phyloP scores from a whole-genome alignment of 1,284 basidiomycete species.

The Neolentinus lepideus region DNA sequence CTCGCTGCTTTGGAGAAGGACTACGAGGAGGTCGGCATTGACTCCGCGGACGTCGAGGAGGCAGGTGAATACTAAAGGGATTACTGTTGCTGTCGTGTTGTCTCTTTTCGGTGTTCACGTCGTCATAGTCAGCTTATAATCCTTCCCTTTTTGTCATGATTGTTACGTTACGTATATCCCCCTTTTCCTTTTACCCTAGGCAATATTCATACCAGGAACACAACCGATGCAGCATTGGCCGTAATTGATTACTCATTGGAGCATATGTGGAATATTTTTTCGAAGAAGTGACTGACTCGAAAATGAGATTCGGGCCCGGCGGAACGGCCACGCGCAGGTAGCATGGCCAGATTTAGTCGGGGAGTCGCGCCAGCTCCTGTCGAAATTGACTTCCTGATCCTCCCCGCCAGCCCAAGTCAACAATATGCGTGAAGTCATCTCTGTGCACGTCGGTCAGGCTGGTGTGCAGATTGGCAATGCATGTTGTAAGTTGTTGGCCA shows the following conservation, averaged over 20 bases:
- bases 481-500: slow-evolving; percentile 57
- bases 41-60: slow-evolving; percentile 82
- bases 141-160: slow-evolving; percentile 23
- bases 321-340: too few relatives aligned
- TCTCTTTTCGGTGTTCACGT: slow-evolving; percentile 16
- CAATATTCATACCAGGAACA: neutral
- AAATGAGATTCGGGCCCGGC: too few relatives aligned
- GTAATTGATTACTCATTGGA: neutral
- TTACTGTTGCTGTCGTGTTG: slow-evolving; percentile 13
- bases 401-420: slow-evolving; percentile 11
- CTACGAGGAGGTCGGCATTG: slow-evolving; percentile 92
- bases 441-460: slow-evolving; percentile 89
- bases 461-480: slow-evolving; percentile 96
- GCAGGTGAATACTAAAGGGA: slow-evolving; percentile 63
- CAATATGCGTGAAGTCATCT: slow-evolving; percentile 86
- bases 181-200: slow-evolving; percentile 10
- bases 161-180: slow-evolving; percentile 21
- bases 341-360: too few relatives aligned
- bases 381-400: slow-evolving; percentile 5
- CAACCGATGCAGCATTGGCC: neutral
- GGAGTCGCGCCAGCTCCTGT: too few relatives aligned
- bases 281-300: slow-evolving; percentile 2
- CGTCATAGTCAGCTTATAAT: slow-evolving; percentile 10
- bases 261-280: slow-evolving; percentile 8
- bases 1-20: slow-evolving; percentile 96